These are phyloP conservation scores for Oryza longistaminata DNA, from an alignment of 176 grass and related monocot genomes.

Conservation along the genomic window DNA sequence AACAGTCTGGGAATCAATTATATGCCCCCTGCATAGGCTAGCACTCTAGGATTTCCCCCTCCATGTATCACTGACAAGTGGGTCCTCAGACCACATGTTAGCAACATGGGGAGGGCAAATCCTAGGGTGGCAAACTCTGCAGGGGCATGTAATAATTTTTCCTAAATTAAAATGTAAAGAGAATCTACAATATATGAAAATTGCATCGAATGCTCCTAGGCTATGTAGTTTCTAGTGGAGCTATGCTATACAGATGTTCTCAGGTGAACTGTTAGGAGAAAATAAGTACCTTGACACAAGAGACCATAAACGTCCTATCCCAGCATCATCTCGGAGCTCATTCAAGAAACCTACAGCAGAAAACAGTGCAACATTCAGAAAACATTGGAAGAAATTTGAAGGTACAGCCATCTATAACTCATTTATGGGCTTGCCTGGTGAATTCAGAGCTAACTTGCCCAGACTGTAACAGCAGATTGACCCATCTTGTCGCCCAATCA, in stretches of 20 bases:
- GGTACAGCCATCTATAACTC: conserved; percentile 4
- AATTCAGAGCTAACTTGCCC: conserved; percentile 69
- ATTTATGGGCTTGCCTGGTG: conserved; percentile 61
- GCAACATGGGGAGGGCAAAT: not conserved
- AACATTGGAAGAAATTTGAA: conserved; percentile 29
- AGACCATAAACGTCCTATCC: conserved; percentile 86
- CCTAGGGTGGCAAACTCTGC: not conserved
- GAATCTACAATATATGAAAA: conserved; percentile 20
- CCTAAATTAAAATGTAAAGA: not conserved
- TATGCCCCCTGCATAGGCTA: not conserved
- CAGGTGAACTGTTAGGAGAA: not conserved
- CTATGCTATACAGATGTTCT: not conserved
- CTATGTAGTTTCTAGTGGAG: conserved; percentile 15
- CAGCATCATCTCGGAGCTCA: conserved; percentile 89
- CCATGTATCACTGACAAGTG: not conserved
- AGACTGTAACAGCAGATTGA: conserved; percentile 76
- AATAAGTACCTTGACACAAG: conserved; percentile 86
- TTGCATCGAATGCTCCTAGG: not conserved
- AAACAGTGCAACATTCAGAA: conserved; percentile 29
- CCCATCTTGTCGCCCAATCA: conserved; percentile 82
- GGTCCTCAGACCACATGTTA: not conserved
- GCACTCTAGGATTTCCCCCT: not conserved
- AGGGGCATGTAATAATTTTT: not conserved
- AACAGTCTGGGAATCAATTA: not conserved
- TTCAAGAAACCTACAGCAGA: conserved; percentile 61